Evolutionary conservation across 2,329 filamentous ascomycete genomes (phyloP), one percentile per base, ranked within the genome.

Genomic region (Colletotrichum tamarilloi): DNA sequence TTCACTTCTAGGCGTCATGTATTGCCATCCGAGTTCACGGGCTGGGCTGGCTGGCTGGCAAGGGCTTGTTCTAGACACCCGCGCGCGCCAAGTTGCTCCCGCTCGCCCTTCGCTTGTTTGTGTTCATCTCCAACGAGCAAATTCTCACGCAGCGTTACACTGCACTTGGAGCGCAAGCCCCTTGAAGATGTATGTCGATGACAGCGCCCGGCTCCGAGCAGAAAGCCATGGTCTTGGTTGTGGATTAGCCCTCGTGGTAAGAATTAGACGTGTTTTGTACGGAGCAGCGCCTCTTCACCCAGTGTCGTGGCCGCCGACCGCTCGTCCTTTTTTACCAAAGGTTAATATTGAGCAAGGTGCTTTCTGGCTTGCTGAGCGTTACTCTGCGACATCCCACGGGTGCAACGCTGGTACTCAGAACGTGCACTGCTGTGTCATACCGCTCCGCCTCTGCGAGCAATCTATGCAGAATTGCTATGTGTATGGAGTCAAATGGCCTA

Each of bases 151-250:
- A 69, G 69, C 59, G 69, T 69, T 24, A 46, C 66, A 72, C 69
- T 46, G 66, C 53, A 46, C 56, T 60, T 49, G 38, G 66, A 35
- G 49, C 38, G 69, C 69, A 32, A 42, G 59, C 69, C 70, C 70
- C 53, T 69, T 53, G 55, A 59, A 57, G 52, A 64, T 42, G 70
- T 69, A 64, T 42, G 70, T 72, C 66, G 64, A 72, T 64, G 66
- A 60, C 38, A 63, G 26, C 9, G 30, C 19, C 68, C 42, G 42
- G 57, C 32, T 22, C 57, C 52, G 57, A 62, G 68, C 69, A 32
- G 52, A 53, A 32, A 69, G 26, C 32, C 53, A 14, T 60, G 53
- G 59, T 59, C 16, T 64, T 46, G 59, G 59, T 60, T 60, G 59
- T 53, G 59, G 59, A 42, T 26, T 35, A 52, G 66, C 22, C 42